These are phyloP conservation scores for Phaffomyces thermotolerans DNA, from an alignment of 805 yeast genomes.

Conservation along the genomic window DNA sequence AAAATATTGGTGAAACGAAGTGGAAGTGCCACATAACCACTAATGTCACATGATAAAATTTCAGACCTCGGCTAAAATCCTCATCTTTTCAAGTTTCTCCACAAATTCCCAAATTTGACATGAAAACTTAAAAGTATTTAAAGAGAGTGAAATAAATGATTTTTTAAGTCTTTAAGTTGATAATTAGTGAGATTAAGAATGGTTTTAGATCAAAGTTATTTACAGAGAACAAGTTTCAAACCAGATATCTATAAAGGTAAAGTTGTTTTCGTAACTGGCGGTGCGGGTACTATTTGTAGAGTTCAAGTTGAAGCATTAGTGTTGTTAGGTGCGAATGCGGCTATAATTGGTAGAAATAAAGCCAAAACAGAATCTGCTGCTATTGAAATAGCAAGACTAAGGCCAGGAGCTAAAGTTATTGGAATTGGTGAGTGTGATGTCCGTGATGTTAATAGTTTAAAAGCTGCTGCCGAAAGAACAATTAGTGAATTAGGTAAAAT, in stretches of 20 bases:
- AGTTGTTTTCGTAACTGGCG: conserved; percentile 90
- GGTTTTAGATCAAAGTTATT: conserved; percentile 22
- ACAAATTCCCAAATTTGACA: not conserved
- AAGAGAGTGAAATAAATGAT: not conserved
- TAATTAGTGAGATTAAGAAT: not conserved
- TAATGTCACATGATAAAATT: not conserved
- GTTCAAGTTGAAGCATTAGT: conserved; percentile 85
- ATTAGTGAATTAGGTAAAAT: conserved; percentile 66
- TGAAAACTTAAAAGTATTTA: not conserved
- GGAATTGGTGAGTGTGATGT: conserved; percentile 76
- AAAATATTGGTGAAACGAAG: not conserved
- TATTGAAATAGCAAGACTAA: conserved; percentile 47
- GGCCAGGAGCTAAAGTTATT: conserved; percentile 58
- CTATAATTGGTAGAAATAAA: conserved; percentile 71
- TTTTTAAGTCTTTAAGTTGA: not conserved
- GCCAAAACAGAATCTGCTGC: conserved; percentile 65
- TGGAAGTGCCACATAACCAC: not conserved
- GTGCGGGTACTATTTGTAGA: conserved; percentile 93
- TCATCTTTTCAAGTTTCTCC: not conserved
- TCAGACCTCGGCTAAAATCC: not conserved
- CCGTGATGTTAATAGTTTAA: conserved; percentile 54
- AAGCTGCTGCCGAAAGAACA: conserved; percentile 56
- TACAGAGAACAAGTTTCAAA: conserved; percentile 33
- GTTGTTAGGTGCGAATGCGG: conserved; percentile 78
- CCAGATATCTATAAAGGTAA: conserved; percentile 71